Conservation (phyloP, 176 grass and related monocot genomes). For the Aegilops sharonensis region DNA sequence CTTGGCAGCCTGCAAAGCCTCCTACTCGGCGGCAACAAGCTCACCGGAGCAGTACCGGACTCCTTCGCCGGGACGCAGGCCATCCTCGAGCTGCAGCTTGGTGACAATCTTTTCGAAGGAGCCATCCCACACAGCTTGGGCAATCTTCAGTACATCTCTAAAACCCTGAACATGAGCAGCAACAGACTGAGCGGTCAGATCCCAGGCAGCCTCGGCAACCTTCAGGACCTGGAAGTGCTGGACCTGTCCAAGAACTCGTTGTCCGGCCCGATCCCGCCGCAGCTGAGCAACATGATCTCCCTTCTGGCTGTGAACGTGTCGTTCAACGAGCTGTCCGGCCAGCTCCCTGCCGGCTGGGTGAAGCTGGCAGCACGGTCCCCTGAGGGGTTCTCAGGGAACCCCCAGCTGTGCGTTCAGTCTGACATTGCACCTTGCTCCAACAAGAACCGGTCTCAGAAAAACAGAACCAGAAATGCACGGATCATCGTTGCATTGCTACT, state of each 20-base stretch:
- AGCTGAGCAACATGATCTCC: constrained; percentile 46
- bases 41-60: constrained; percentile 38
- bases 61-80: constrained; percentile 29
- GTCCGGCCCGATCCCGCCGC: constrained; percentile 37
- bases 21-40: constrained; percentile 27
- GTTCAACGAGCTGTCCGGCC: constrained; percentile 38
- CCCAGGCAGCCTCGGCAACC: constrained; percentile 44
- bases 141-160: constrained; percentile 45
- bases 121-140: constrained; percentile 37
- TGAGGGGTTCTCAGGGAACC: constrained; percentile 31
- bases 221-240: constrained; percentile 43
- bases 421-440: background rate
- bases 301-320: constrained; percentile 43
- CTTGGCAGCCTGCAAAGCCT: constrained; percentile 34
- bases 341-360: constrained; percentile 29
- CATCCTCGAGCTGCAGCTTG: constrained; percentile 49
- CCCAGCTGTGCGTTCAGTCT: constrained; percentile 20
- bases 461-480: background rate
- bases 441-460: constrained; percentile 6
- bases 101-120: constrained; percentile 42
- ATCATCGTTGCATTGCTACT: constrained; percentile 8
- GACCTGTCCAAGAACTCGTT: constrained; percentile 50
- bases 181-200: constrained; percentile 46
- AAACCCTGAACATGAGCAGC: constrained; percentile 43
- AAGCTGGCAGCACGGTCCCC: constrained; percentile 28